Evolutionary conservation across 257 asterid species (phyloP).

Genomic region (Gentiana macrophylla): DNA sequence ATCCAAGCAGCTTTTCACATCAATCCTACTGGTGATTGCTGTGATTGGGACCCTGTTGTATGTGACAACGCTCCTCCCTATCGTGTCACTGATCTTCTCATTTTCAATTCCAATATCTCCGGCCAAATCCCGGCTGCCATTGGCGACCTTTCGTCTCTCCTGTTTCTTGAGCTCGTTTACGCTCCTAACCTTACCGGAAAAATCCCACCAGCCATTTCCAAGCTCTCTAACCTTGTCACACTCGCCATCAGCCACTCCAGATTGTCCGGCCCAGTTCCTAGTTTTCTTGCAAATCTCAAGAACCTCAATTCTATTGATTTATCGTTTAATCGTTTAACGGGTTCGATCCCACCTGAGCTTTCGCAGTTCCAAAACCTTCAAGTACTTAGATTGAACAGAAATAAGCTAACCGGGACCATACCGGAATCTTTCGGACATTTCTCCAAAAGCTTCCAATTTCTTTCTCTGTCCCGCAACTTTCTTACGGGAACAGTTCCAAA

Average conservation of each 20-base stretch:
- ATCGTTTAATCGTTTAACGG: slow-evolving; percentile 31
- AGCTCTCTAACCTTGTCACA: slow-evolving; percentile 22
- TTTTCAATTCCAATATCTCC: slow-evolving; percentile 23
- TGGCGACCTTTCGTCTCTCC: slow-evolving; percentile 31
- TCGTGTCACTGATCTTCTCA: slow-evolving; percentile 24
- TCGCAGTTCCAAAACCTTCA: slow-evolving; percentile 18
- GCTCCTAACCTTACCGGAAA: slow-evolving; percentile 26
- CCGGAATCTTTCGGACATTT: slow-evolving; percentile 36
- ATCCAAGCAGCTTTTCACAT: slow-evolving; percentile 41
- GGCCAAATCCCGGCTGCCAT: slow-evolving; percentile 35
- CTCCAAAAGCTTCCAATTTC: slow-evolving; percentile 20
- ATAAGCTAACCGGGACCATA: slow-evolving; percentile 41
- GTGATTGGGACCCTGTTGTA: slow-evolving; percentile 30
- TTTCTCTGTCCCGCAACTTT: slow-evolving; percentile 48
- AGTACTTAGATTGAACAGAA: slow-evolving; percentile 30
- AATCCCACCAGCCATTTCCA: slow-evolving; percentile 29
- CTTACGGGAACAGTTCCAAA: slow-evolving; percentile 44
- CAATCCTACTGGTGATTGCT: slow-evolving; percentile 44
- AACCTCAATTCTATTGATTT: slow-evolving; percentile 22
- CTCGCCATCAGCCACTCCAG: slow-evolving; percentile 9
- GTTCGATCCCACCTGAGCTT: slow-evolving; percentile 38
- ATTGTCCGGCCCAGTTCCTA: slow-evolving; percentile 25
- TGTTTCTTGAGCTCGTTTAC: slow-evolving; percentile 11
- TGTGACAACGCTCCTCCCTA: slow-evolving; percentile 37
- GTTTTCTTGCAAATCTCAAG: slow-evolving; percentile 24